Conservation (phyloP, 2,329 filamentous ascomycete genomes). For the Phaeosphaeria sp. region DNA sequence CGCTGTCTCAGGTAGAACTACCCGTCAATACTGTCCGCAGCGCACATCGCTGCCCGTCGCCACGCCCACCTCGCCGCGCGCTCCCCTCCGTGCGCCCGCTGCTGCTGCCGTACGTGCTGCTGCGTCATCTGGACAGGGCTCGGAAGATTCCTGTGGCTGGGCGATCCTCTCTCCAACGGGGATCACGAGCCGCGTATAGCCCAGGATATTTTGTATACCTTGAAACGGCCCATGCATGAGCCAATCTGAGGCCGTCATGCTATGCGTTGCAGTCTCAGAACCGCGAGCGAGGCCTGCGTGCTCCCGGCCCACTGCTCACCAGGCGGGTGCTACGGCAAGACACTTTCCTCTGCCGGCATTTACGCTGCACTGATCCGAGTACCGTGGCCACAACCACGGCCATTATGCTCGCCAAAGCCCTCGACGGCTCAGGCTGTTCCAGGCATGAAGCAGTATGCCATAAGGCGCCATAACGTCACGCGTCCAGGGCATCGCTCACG, state of each 20-base stretch:
- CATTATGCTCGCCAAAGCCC: slow-evolving; percentile 33
- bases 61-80: slow-evolving; percentile 4
- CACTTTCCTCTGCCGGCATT: slow-evolving; percentile 43
- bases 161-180: slow-evolving; percentile 39
- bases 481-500: slow-evolving; percentile 1
- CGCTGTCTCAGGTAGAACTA: slow-evolving; percentile 14
- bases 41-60: not conserved
- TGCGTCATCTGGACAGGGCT: slow-evolving; percentile 37
- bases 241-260: slow-evolving; percentile 47
- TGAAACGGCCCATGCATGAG: slow-evolving; percentile 52
- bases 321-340: slow-evolving; percentile 47
- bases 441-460: slow-evolving; percentile 37
- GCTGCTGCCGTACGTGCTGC: slow-evolving; percentile 31
- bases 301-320: slow-evolving; percentile 39
- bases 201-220: slow-evolving; percentile 41
- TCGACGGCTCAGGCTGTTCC: slow-evolving; percentile 35
- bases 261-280: slow-evolving; percentile 43
- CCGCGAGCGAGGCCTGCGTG: slow-evolving; percentile 32
- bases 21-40: slow-evolving; percentile 26
- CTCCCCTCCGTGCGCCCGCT: slow-evolving; percentile 30
- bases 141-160: slow-evolving; percentile 46
- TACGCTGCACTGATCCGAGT: slow-evolving; percentile 37
- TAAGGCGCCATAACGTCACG: slow-evolving; percentile 10
- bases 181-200: slow-evolving; percentile 49
- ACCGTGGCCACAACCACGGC: slow-evolving; percentile 28